Base-by-base conservation (phyloP, 768 basidiomycete species). In the Pisolithus marmoratus region DNA sequence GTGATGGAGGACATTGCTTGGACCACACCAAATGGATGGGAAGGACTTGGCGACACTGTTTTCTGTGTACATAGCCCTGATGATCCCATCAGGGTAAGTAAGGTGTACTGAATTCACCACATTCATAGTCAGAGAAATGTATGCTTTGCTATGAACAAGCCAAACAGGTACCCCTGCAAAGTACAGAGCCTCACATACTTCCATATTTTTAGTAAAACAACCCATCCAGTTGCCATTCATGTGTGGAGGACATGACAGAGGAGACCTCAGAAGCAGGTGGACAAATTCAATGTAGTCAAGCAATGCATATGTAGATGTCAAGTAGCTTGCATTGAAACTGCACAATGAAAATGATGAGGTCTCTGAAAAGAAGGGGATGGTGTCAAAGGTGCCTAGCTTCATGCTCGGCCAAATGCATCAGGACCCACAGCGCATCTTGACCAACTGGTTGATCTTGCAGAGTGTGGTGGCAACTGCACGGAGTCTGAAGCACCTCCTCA, bases 151-250 rank as follows among this genome's bases (percentile, higher is more conserved):
- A n/a, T n/a, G n/a, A 41, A 41, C 7, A 8, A 41, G 38, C 55
- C 55, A 59, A 8, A 54, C 43, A 1, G 53, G 54, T 8, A 59
- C 47, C 9, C 56, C 53, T 1, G 56, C 53, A 3, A 37, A 23
- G 38, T 48, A 52, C 8, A 51, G 48, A 2, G 37, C 47, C 3
- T 57, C 14, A 15, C 53, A 57, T 2, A 36, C 19, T 19, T 41
- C 38, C 0, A 20, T 43, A 27, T 52, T 31, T 1, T 5, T 26
- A 3, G 56, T 54, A 12, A 59, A 59, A 14, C 34, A 49, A 1
- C 58, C 56, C 55, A 59, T 57, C 55, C 53, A 59, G 7, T 20
- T 9, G 2, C 15, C 9, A 26, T 44, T 20, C 7, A 34, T 22
- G 5, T 22, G 14, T 17, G 17, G 34, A 15, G 36, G 24, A 41